Base-by-base conservation (phyloP, 805 yeast species). In the Wickerhamomyces ciferrii region DNA sequence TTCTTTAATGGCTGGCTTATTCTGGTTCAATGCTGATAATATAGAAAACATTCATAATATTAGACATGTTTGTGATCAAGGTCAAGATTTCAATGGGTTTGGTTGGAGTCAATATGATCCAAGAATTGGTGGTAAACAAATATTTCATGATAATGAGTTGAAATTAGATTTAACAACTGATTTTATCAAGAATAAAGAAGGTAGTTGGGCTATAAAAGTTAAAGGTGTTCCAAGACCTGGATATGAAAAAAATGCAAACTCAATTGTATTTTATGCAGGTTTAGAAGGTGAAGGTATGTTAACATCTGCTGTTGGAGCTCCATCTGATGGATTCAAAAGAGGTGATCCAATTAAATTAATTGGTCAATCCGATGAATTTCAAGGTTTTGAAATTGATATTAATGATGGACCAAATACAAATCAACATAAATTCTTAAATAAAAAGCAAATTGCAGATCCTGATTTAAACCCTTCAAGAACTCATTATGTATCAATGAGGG, bases 51-150 rank as follows among this genome's bases (percentile, higher is more conserved):
- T 87, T 13, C 66, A 71, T 5, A 67, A 71, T 20, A 63, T 84
- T 21, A 79, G 96, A 54, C 96, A 90, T 63, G 73, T 76, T 45
- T 87, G 90, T 57, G 88, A 84, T 44, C 90, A 83, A 54, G 69
- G 70, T 34, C 92, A 90, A 56, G 76, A 81, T 43, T 72, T 90
- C 67, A 73, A 72, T 21, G 81, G 78, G 45, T 92, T 87, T 54
- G 88, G 91, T 23, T 94, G 97, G 97, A 72, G 78, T n/a, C 69
- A 72, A 34, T 94, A 85, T 62, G 98, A 94, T 60, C 90, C 97
- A 5, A 74, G 98, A 52, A 43, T 66, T 14, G 99, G 99, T 21
- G 99, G 99, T 0, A 70, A 76, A 49, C 92, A 94, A 59, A 69
- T 77, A 2, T 81, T 94, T 25, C 67, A 71, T 34, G 99, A 94